Evolutionary conservation across 2,329 filamentous ascomycete genomes (phyloP).

Genomic region (Paecilomyces sp.): DNA sequence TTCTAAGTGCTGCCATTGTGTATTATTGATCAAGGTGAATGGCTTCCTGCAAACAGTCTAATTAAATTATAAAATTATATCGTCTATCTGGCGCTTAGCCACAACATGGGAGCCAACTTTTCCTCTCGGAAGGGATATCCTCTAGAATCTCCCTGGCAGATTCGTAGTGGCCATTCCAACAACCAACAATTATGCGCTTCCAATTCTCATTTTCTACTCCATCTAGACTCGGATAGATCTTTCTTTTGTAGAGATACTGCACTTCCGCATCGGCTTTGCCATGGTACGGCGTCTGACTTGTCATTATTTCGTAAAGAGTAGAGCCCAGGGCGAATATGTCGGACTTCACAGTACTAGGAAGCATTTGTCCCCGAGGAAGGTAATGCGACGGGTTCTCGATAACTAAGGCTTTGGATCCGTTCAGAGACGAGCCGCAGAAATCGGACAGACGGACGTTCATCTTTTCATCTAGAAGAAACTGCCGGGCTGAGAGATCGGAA

Average conservation of each 20-base stretch:
- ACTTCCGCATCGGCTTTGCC: not conserved
- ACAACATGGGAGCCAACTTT: not conserved
- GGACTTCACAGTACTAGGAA: constrained; percentile 4
- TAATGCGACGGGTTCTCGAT: constrained; percentile 5
- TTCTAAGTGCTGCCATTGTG: too few relatives aligned
- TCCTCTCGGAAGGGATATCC: not conserved
- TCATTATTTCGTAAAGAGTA: constrained; percentile 4
- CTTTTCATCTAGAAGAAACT: not conserved
- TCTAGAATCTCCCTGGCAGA: not conserved
- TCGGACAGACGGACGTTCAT: constrained; percentile 3
- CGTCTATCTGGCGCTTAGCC: too few relatives aligned
- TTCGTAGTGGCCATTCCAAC: not conserved
- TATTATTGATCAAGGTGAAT: too few relatives aligned
- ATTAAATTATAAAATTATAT: too few relatives aligned
- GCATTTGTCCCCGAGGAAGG: constrained; percentile 6
- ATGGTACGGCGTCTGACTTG: not conserved
- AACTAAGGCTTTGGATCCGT: constrained; percentile 2
- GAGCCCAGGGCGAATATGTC: constrained; percentile 9
- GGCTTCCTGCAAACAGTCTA: too few relatives aligned
- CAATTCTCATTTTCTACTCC: not conserved
- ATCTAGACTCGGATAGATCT: not conserved
- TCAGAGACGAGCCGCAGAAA: constrained; percentile 2
- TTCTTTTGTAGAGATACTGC: not conserved
- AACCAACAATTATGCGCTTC: not conserved
- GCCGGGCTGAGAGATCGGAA: not conserved